These are phyloP conservation scores for Fonsecaea pedrosoi DNA, from an alignment of 2,329 filamentous ascomycete genomes.

Conservation along the genomic window DNA sequence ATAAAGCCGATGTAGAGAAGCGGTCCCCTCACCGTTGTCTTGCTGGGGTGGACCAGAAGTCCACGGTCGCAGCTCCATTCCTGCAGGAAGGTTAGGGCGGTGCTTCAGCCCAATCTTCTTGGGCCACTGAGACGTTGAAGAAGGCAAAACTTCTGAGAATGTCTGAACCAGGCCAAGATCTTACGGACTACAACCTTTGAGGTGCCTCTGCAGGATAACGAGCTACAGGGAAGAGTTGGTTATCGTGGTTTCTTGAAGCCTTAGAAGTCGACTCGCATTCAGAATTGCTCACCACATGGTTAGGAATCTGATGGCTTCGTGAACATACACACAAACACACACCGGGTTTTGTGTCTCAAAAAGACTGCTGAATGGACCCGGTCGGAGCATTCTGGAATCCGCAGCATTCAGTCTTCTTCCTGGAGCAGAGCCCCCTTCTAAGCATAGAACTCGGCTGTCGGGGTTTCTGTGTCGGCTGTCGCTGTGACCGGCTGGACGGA, in stretches of 20 bases:
- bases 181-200: not conserved
- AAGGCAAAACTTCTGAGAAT: not conserved
- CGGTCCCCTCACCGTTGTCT: not conserved
- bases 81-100: not conserved
- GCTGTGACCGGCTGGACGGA: slow-evolving; percentile 1
- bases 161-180: not conserved
- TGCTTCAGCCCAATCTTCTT: not conserved
- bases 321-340: not conserved
- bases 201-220: not conserved
- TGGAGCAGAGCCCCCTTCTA: not conserved
- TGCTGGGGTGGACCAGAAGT: not conserved
- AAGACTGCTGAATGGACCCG: not conserved
- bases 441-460: not conserved
- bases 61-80: slow-evolving; percentile 1
- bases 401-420: not conserved
- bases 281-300: not conserved
- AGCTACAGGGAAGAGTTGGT: not conserved
- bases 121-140: not conserved
- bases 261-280: not conserved
- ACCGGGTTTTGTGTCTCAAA: not conserved
- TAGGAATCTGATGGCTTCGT: not conserved
- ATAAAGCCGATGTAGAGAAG: not conserved
- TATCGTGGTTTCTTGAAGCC: not conserved
- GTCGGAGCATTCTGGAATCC: not conserved
- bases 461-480: not conserved